Evolutionary conservation across 2,329 filamentous ascomycete genomes (phyloP), one percentile per base, ranked within the genome.

Genomic region (Hymenoscyphus scutula): DNA sequence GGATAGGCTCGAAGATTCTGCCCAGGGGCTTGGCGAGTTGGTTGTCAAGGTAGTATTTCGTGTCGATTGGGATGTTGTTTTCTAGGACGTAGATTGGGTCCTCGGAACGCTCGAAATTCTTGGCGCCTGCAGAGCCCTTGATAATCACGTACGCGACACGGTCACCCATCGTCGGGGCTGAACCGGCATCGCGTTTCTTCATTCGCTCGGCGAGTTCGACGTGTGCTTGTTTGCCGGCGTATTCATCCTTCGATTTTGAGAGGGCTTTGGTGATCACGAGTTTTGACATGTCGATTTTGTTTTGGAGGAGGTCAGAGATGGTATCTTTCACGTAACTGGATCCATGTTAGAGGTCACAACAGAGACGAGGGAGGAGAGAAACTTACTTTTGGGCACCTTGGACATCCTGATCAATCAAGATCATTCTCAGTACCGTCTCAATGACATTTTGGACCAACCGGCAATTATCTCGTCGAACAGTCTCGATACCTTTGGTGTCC

Each of bases 401-500:
- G 11, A 96, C 87, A 75, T 99, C 92, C 69, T 87, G 89, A 68
- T 99, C 93, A 66, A 99, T 97, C 70, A 99, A 79, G 71, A 99
- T 91, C 89, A 97, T 98, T 69, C 92, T 86, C 67, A 99, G 79
- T 25, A 97, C 94, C 61, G 95, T 98, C 77, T 99, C 95, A 72
- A 99, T 98, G 63, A 98, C 95, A 2, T 90, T 97, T 77, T 98
- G 94, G 17, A 98, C 95, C 64, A 99, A 80, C 59, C 95, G 82
- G 74, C 95, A 99, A 74, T 99, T 99, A 76, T 99, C 95, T 82
- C 95, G 84, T 69, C 95, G 89, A 55, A 99, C 96, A 3, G 95
- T 99, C 78, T 99, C 95, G 69, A 99, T 98, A 82, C 95, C 95
- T 76, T 99, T 99, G 64, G 92, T 98, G 77, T 99, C 95, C 96